phyloP scores from a whole-genome alignment of 306 rosid genomes.

The Mimosa pudica region DNA sequence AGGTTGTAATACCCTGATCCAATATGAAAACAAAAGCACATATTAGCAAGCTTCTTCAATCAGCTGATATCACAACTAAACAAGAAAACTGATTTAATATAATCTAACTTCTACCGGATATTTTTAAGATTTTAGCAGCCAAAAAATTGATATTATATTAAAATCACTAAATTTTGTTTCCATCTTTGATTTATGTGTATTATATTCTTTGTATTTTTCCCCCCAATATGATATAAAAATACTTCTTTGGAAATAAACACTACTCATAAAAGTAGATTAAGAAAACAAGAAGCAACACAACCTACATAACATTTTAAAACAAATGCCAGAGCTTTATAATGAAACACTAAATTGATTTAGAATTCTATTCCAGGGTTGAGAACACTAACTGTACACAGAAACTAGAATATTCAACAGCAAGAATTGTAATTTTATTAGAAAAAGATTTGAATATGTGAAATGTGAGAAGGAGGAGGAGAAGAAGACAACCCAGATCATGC shows the following conservation, averaged over 20 bases:
- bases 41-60: constrained; percentile 30
- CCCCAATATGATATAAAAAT: neutral
- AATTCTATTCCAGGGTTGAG: neutral
- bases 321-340: neutral
- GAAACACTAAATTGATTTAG: neutral
- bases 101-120: neutral
- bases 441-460: neutral
- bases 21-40: constrained; percentile 29
- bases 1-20: constrained; percentile 92
- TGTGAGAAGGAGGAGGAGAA: neutral
- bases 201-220: neutral
- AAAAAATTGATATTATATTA: neutral
- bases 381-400: neutral
- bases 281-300: neutral
- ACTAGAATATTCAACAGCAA: neutral
- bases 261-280: neutral
- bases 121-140: neutral
- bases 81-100: constrained; percentile 6
- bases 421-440: neutral
- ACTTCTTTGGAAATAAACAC: too few species aligned
- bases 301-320: neutral
- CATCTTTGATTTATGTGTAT: neutral
- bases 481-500: too few species aligned
- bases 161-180: neutral
- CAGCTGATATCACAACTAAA: constrained; percentile 28